phyloP scores from a whole-genome alignment of 2,329 filamentous ascomycete species.

The Colletotrichum caudatum region DNA sequence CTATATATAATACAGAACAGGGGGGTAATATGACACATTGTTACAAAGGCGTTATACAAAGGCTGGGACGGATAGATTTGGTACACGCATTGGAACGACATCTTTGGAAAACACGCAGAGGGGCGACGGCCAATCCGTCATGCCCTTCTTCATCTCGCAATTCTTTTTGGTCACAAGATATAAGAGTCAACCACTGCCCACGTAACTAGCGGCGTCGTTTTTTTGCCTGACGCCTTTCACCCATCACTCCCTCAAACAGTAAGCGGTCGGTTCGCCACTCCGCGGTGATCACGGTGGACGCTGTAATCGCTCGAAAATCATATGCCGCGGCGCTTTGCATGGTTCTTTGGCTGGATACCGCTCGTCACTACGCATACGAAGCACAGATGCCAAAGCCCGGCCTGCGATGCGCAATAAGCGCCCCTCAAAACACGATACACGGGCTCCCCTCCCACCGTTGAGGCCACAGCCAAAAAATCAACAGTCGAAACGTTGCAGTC shows the following conservation, averaged over 20 bases:
- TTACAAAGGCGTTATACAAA: no score
- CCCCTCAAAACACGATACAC: neutral
- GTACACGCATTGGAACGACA: neutral
- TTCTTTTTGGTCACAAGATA: constrained; percentile 50
- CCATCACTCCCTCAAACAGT: constrained; percentile 48
- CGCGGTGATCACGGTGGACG: constrained; percentile 56
- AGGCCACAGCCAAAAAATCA: constrained; percentile 12
- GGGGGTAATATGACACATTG: no score
- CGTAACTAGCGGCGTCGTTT: no score
- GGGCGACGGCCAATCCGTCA: constrained; percentile 52
- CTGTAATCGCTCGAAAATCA: constrained; percentile 56
- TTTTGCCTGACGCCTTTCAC: constrained; percentile 44
- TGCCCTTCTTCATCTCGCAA: constrained; percentile 52
- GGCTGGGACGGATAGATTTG: neutral
- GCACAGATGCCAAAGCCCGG: constrained; percentile 30
- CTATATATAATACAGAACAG: no score
- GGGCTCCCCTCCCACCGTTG: constrained; percentile 2
- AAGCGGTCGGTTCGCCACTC: constrained; percentile 53
- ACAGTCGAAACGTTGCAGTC: neutral
- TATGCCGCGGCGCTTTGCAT: constrained; percentile 51
- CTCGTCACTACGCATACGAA: constrained; percentile 52
- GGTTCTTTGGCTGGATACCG: constrained; percentile 54
- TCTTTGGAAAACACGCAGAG: constrained; percentile 34
- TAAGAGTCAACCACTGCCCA: no score
- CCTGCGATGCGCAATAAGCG: neutral